A percentile compares a stretch with the other conserved stretches of the same genome.
Conservation (phyloP, 2,329 filamentous ascomycete genomes). For the Colletotrichum lentis region DNA sequence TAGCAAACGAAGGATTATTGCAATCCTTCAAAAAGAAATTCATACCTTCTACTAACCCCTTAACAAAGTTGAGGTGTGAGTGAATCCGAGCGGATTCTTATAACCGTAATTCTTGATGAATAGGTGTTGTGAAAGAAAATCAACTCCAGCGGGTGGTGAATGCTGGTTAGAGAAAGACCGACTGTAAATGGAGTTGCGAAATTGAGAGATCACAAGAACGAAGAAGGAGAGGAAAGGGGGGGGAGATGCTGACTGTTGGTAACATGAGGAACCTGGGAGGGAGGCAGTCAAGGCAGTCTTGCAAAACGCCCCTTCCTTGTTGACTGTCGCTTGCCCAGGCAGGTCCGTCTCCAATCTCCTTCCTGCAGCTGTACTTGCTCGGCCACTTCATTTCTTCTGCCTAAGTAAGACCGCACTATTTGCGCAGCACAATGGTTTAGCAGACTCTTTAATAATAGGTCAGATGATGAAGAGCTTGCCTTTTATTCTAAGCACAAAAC, state of each 20-base stretch:
- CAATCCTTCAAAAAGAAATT: background rate
- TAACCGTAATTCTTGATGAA: background rate
- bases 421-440: background rate
- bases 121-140: background rate
- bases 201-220: background rate
- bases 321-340: background rate
- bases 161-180: background rate
- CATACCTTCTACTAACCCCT: background rate
- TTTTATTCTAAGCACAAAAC: background rate
- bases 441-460: too few species aligned
- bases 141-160: background rate
- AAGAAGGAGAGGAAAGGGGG: background rate
- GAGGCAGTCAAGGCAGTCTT: background rate
- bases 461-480: background rate
- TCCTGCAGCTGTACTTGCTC: background rate
- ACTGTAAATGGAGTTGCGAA: background rate
- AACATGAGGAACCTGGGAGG: too few species aligned
- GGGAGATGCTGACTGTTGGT: too few species aligned
- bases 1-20: background rate
- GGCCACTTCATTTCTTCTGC: too few species aligned
- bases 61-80: background rate
- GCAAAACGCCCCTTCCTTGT: background rate
- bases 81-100: background rate
- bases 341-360: background rate
- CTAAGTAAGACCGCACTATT: background rate